Percentiles rank a stretch among this genome's conserved stretches.
These are phyloP conservation scores for Wickerhamiella allomyrinae DNA, from an alignment of 805 yeast species.

Conservation along the genomic window DNA sequence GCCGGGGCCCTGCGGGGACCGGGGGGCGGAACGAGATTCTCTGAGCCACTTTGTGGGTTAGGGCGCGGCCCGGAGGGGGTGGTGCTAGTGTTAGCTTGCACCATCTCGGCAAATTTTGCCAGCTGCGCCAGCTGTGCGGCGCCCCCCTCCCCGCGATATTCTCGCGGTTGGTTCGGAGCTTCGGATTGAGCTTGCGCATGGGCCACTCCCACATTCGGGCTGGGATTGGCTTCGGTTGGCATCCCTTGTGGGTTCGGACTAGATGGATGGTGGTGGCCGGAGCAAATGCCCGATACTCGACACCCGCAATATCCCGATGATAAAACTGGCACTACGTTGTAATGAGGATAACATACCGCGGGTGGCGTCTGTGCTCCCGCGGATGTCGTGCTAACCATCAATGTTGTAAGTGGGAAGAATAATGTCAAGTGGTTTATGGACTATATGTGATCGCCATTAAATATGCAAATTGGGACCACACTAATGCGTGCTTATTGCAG, in stretches of 20 bases:
- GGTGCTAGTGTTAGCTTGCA: background rate
- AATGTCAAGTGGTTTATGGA: background rate
- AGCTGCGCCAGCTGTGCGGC: background rate
- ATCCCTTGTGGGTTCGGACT: too few relatives aligned
- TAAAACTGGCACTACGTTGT: background rate
- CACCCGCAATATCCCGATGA: background rate
- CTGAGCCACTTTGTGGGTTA: too few relatives aligned
- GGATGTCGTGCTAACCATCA: background rate
- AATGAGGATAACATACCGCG: background rate
- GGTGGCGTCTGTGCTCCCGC: background rate
- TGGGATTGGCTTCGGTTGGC: too few relatives aligned
- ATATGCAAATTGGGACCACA: slow-evolving; percentile 1
- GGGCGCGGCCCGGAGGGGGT: background rate
- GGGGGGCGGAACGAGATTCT: too few relatives aligned
- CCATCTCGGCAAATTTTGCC: background rate
- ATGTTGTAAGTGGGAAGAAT: slow-evolving; percentile 1
- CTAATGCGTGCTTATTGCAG: slow-evolving; percentile 1
- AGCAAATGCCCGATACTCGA: too few relatives aligned
- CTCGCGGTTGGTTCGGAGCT: too few relatives aligned
- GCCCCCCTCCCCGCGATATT: too few relatives aligned
- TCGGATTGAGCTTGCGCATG: too few relatives aligned
- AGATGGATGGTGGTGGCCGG: too few relatives aligned
- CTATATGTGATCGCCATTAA: background rate
- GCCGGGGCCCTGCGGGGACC: too few relatives aligned
- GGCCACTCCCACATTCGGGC: too few relatives aligned